A percentile compares a stretch with the other conserved stretches of the same genome.
Evolutionary conservation across 2,329 filamentous ascomycete species (phyloP).

Genomic region (Cadophora sp.): DNA sequence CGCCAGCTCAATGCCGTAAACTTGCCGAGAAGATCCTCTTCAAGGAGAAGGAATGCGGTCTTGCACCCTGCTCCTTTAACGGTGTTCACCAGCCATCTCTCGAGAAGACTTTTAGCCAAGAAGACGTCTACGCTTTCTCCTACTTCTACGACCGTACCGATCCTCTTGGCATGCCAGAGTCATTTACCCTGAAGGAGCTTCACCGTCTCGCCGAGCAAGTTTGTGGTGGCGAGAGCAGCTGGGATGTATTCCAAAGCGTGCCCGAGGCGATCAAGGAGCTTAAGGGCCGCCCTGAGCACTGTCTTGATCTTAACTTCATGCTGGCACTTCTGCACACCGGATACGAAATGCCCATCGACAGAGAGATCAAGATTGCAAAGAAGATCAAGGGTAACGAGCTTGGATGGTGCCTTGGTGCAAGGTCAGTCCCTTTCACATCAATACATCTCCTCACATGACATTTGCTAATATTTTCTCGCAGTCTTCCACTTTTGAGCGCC

Average conservation of each 20-base stretch:
- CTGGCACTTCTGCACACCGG: slow-evolving; percentile 89
- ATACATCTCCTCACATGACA: background rate
- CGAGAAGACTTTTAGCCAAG: slow-evolving; percentile 86
- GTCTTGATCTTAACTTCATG: slow-evolving; percentile 97
- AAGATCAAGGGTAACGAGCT: slow-evolving; percentile 97
- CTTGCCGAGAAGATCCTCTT: slow-evolving; percentile 89
- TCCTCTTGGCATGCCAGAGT: slow-evolving; percentile 97
- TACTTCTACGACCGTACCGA: slow-evolving; percentile 98
- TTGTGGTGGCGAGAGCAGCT: slow-evolving; percentile 77
- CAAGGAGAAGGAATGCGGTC: slow-evolving; percentile 81
- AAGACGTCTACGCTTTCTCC: slow-evolving; percentile 95
- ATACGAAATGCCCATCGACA: slow-evolving; percentile 96
- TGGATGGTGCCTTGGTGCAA: slow-evolving; percentile 97
- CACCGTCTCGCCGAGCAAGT: slow-evolving; percentile 85
- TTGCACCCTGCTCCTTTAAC: slow-evolving; percentile 97
- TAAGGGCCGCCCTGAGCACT: slow-evolving; percentile 83
- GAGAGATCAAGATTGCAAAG: slow-evolving; percentile 98
- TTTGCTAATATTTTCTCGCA: slow-evolving; percentile 53
- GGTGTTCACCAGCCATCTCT: slow-evolving; percentile 94
- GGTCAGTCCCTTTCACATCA: slow-evolving; percentile 60
- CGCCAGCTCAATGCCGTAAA: slow-evolving; percentile 86
- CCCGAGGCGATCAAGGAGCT: slow-evolving; percentile 83
- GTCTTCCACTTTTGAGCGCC: slow-evolving; percentile 82
- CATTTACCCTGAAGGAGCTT: slow-evolving; percentile 90
- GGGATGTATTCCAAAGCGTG: slow-evolving; percentile 81